phyloP scores from a whole-genome alignment of 176 grass and related monocot genomes.

The Triticum monococcum region DNA sequence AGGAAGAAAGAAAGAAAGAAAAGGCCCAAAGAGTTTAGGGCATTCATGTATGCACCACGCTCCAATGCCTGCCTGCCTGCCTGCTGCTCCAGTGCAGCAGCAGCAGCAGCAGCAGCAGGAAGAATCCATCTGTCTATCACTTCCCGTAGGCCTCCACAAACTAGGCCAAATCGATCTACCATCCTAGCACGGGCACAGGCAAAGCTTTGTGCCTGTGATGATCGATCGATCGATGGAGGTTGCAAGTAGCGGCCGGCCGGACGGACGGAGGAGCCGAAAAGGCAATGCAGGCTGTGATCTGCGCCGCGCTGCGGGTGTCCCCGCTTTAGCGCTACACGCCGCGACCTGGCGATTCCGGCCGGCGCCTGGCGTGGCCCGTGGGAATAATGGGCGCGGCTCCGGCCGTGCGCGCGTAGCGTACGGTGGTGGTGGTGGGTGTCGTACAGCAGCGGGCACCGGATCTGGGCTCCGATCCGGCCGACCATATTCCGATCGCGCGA shows the following conservation, averaged over 20 bases:
- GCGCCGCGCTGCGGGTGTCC: constrained; percentile 39
- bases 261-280: neutral
- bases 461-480: constrained; percentile 17
- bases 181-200: neutral
- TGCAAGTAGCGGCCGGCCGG: constrained; percentile 1
- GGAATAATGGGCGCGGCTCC: neutral
- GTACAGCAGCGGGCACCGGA: neutral
- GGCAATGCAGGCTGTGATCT: neutral
- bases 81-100: too few species aligned
- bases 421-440: too few species aligned
- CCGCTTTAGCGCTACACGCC: constrained; percentile 41
- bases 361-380: neutral
- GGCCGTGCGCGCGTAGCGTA: neutral
- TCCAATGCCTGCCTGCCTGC: neutral
- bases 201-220: neutral
- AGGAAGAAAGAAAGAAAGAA: neutral
- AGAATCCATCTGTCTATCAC: constrained; percentile 23
- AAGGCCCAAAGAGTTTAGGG: constrained; percentile 27
- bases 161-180: constrained; percentile 36
- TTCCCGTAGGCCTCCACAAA: neutral
- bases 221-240: neutral
- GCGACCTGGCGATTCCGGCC: constrained; percentile 35
- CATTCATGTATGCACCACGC: neutral
- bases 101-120: neutral
- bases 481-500: constrained; percentile 39